A percentile compares a stretch with the other conserved stretches of the same genome.
Evolutionary conservation across 2,329 filamentous ascomycete genomes (phyloP).

Genomic region (Cladosporium sphaerospermum): DNA sequence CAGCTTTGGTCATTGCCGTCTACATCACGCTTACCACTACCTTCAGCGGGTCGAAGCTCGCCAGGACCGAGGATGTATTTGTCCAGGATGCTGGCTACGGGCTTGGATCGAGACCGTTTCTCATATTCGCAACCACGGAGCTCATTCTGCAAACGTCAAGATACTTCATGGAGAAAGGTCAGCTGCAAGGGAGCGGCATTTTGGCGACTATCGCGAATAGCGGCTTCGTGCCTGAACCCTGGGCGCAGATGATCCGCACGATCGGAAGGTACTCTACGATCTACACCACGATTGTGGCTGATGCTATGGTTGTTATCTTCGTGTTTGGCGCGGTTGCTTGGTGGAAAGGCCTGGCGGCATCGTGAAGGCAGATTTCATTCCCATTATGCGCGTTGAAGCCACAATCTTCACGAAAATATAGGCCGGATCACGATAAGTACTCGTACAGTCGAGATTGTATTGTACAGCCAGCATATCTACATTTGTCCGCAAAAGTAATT

Average conservation of each 20-base stretch:
- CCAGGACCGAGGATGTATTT: constrained; percentile 39
- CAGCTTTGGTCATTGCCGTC: constrained; percentile 62
- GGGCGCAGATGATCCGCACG: constrained; percentile 56
- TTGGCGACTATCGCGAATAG: constrained; percentile 54
- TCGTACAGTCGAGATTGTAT: constrained; percentile 2
- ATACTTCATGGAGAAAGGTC: constrained; percentile 62
- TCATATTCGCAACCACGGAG: constrained; percentile 74
- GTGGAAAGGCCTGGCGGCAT: constrained; percentile 32
- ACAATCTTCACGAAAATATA: background rate
- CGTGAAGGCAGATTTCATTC: background rate
- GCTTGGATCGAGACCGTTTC: constrained; percentile 58
- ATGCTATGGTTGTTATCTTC: constrained; percentile 72
- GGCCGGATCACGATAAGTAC: background rate
- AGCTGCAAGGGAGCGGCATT: constrained; percentile 53
- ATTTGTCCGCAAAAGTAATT: background rate
- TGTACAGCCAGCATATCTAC: constrained; percentile 8
- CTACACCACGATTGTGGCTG: constrained; percentile 62
- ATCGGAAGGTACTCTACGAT: constrained; percentile 63
- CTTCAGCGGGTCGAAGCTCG: constrained; percentile 60
- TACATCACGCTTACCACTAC: constrained; percentile 64
- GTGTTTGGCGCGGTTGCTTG: constrained; percentile 57
- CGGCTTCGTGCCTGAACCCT: constrained; percentile 58
- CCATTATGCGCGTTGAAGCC: background rate
- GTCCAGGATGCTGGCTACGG: constrained; percentile 33
- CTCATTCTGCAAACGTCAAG: constrained; percentile 64